Percentiles rank a stretch among this genome's conserved stretches.
Evolutionary conservation across 2,329 filamentous ascomycete genomes (phyloP).

Genomic region (Arachnomyces sp.): DNA sequence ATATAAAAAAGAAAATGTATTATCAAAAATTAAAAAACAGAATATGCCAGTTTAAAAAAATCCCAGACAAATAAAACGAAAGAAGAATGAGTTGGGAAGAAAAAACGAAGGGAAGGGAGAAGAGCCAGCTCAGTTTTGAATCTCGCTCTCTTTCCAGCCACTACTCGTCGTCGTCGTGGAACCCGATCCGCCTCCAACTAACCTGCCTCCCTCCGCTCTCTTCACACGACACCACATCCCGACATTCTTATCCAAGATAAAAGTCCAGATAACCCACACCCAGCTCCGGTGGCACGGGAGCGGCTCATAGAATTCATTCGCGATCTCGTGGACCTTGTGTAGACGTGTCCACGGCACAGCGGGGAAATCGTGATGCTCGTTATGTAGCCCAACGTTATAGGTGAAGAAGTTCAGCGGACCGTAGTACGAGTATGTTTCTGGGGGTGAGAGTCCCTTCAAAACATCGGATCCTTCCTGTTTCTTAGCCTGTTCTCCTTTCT

Average conservation of each 20-base stretch:
- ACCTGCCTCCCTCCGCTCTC: conserved; percentile 66
- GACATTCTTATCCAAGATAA: conserved; percentile 82
- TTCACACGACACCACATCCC: conserved; percentile 91
- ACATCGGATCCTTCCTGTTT: conserved; percentile 11
- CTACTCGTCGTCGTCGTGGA: conserved; percentile 41
- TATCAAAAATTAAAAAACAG: neutral
- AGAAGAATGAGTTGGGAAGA: neutral
- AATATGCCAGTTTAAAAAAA: neutral
- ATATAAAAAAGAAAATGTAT: too few species aligned
- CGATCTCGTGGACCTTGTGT: conserved; percentile 67
- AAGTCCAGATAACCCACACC: conserved; percentile 90
- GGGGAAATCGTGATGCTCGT: conserved; percentile 98
- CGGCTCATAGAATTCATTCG: conserved; percentile 83
- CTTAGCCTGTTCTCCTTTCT: conserved; percentile 25
- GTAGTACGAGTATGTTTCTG: conserved; percentile 97
- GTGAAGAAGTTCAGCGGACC: conserved; percentile 84
- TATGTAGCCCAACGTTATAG: conserved; percentile 96
- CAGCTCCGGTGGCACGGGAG: conserved; percentile 84
- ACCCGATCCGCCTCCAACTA: conserved; percentile 42
- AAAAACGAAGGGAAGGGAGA: neutral
- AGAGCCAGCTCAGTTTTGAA: conserved; percentile 48
- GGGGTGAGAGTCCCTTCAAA: conserved; percentile 58
- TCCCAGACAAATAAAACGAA: neutral
- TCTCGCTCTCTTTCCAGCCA: conserved; percentile 61
- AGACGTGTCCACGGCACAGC: conserved; percentile 91